Percentiles rank a stretch among this genome's conserved stretches.
Conservation (phyloP, 192 early-diverging fungal species). For the Umbelopsis ramanniana region DNA sequence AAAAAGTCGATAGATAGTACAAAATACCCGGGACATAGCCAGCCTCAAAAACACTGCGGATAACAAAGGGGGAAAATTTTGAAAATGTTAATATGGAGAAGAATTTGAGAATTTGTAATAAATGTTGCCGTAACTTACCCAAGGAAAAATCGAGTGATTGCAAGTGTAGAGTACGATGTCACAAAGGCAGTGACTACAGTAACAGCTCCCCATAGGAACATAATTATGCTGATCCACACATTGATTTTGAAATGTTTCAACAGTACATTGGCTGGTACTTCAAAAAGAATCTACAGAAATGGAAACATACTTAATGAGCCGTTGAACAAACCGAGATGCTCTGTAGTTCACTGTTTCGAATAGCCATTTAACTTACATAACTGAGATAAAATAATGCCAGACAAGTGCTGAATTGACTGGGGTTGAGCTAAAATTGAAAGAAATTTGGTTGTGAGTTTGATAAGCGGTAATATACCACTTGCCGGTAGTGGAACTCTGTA, state of each 20-base stretch:
- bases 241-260: constrained; percentile 66
- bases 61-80: too few relatives aligned
- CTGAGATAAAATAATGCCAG: constrained; percentile 26
- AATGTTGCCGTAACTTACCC: constrained; percentile 38
- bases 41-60: constrained; percentile 57
- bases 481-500: too few relatives aligned
- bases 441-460: neutral
- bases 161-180: constrained; percentile 52
- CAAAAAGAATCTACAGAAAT: constrained; percentile 70
- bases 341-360: constrained; percentile 6
- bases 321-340: constrained; percentile 31
- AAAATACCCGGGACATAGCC: constrained; percentile 76
- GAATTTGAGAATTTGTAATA: neutral
- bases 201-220: constrained; percentile 73
- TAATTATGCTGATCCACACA: constrained; percentile 63
- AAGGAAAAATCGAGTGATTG: constrained; percentile 44
- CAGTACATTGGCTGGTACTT: constrained; percentile 80
- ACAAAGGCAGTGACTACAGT: constrained; percentile 67
- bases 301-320: constrained; percentile 35
- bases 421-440: constrained; percentile 22
- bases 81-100: too few relatives aligned
- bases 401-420: constrained; percentile 18
- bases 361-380: constrained; percentile 11
- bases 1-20: constrained; percentile 75
- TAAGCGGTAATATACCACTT: too few relatives aligned